Evolutionary conservation across 2,329 filamentous ascomycete genomes (phyloP).

Genomic region (Thielaviopsis ethacetica): DNA sequence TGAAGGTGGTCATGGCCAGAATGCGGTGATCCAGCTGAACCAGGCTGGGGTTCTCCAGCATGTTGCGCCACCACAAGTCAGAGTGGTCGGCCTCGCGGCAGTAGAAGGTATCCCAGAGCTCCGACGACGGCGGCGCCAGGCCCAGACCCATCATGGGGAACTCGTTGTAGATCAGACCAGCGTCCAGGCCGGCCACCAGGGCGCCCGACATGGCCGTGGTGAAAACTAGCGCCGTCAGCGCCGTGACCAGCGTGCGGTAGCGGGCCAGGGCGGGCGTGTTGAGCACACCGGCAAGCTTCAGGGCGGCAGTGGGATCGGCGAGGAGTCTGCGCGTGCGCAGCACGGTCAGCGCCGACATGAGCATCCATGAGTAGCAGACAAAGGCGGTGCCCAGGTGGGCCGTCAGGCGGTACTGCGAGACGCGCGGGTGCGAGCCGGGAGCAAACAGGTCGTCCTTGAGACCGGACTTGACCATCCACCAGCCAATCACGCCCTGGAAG

Average conservation of each 20-base stretch:
- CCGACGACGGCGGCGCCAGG: slow-evolving; percentile 60
- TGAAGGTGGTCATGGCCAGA: slow-evolving; percentile 78
- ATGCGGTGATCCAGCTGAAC: slow-evolving; percentile 94
- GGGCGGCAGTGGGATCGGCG: slow-evolving; percentile 45
- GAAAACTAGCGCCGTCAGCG: slow-evolving; percentile 63
- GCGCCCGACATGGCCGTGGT: slow-evolving; percentile 84
- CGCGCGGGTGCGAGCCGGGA: slow-evolving; percentile 74
- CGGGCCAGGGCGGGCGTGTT: slow-evolving; percentile 48
- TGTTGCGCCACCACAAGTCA: slow-evolving; percentile 93
- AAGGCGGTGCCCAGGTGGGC: slow-evolving; percentile 85
- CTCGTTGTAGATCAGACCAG: slow-evolving; percentile 96
- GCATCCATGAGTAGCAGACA: slow-evolving; percentile 84
- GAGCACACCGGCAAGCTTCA: slow-evolving; percentile 44
- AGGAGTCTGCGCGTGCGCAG: slow-evolving; percentile 62
- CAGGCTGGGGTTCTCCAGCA: slow-evolving; percentile 89
- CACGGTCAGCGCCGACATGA: slow-evolving; percentile 73
- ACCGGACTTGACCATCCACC: slow-evolving; percentile 99
- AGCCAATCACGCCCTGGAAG: slow-evolving; percentile 87
- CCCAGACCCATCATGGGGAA: slow-evolving; percentile 90
- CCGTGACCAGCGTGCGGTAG: slow-evolving; percentile 59
- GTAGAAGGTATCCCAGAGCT: slow-evolving; percentile 79
- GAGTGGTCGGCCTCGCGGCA: slow-evolving; percentile 58
- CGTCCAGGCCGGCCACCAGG: slow-evolving; percentile 86
- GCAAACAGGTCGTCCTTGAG: slow-evolving; percentile 92
- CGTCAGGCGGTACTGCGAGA: slow-evolving; percentile 85